phyloP scores from a whole-genome alignment of 164 flowering plant genomes.

The Brasenia schreberi region DNA sequence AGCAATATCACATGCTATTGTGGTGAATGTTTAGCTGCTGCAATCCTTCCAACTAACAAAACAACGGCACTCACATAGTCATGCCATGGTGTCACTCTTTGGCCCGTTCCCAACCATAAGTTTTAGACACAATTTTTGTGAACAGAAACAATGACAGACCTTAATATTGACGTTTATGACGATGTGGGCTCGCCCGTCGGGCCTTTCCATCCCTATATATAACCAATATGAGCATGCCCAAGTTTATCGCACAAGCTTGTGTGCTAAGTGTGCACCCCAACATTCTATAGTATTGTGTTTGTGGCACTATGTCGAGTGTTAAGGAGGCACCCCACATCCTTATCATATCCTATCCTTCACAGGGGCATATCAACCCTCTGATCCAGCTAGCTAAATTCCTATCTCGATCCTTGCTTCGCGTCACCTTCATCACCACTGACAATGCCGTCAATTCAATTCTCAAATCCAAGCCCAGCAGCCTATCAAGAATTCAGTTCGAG shows the following conservation, averaged over 20 bases:
- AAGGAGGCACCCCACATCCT: slow-evolving; percentile 8
- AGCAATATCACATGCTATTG: not conserved
- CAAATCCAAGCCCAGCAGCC: not conserved
- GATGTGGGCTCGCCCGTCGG: not conserved
- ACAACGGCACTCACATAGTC: not conserved
- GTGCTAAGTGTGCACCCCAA: not conserved
- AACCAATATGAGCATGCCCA: not conserved
- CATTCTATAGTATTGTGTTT: not conserved
- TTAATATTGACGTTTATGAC: not conserved
- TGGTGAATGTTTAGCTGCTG: not conserved
- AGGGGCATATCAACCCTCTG: slow-evolving; percentile 16
- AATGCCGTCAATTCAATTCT: slow-evolving; percentile 5
- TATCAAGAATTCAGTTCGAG: not conserved
- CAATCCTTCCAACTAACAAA: not conserved
- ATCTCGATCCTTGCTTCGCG: slow-evolving; percentile 3
- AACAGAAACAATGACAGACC: not conserved
- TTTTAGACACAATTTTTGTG: not conserved
- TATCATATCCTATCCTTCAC: slow-evolving; percentile 7
- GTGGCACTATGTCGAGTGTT: not conserved
- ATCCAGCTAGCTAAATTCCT: slow-evolving; percentile 13
- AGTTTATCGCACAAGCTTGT: not conserved
- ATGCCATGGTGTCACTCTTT: not conserved
- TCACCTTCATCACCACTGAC: slow-evolving; percentile 7
- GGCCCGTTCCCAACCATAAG: not conserved
- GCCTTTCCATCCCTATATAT: not conserved